Evolutionary conservation across 306 rosid genomes (phyloP).

Genomic region (Rosa multiflora): DNA sequence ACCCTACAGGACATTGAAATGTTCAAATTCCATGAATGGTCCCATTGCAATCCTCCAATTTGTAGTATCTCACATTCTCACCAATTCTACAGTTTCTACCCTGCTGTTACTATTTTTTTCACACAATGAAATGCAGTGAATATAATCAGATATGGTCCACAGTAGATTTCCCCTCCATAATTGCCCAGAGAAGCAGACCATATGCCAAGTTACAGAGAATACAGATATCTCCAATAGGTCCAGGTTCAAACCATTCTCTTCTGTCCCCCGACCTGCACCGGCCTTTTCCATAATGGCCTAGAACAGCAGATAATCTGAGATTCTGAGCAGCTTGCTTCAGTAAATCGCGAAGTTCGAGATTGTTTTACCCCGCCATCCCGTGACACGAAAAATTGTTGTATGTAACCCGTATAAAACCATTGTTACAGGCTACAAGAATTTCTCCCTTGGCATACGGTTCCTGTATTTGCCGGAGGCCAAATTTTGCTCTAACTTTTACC

Average conservation of each 20-base stretch:
- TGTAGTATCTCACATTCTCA: neutral
- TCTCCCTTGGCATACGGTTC: neutral
- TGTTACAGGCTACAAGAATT: neutral
- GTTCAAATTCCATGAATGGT: neutral
- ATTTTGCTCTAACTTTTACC: neutral
- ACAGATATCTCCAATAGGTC: neutral
- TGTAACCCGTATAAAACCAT: neutral
- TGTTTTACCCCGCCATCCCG: neutral
- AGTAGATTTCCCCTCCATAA: neutral
- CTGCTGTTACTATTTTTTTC: neutral
- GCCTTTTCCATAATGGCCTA: neutral
- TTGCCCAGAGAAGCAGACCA: neutral
- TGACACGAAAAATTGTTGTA: neutral
- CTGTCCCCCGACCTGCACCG: neutral
- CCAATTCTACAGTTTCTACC: neutral
- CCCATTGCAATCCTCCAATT: neutral
- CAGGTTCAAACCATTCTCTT: neutral
- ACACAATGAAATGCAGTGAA: conserved; percentile 3
- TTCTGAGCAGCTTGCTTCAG: neutral
- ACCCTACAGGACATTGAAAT: neutral
- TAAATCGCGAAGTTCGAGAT: neutral
- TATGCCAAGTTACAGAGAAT: neutral
- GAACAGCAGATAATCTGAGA: neutral
- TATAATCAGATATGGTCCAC: neutral
- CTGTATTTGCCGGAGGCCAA: neutral